Conservation (phyloP, 768 basidiomycete genomes). For the Macrocybe gigantea region DNA sequence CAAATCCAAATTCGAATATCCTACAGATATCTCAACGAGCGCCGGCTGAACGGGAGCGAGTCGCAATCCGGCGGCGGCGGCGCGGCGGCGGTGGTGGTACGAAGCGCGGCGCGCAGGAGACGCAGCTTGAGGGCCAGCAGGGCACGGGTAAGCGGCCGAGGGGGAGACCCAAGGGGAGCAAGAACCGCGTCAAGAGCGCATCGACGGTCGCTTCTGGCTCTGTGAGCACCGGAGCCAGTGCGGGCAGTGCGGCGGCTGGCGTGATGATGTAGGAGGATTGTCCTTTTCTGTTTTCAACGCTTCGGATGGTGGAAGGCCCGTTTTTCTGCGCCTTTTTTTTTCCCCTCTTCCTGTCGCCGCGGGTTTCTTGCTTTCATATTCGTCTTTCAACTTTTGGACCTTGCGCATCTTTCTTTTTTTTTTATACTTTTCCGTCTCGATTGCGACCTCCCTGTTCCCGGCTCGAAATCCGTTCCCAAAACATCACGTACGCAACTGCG, state of each 20-base stretch:
- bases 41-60: conserved; percentile 48
- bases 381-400: too few relatives aligned
- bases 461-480: background rate
- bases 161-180: conserved; percentile 68
- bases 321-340: too few relatives aligned
- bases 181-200: conserved; percentile 34
- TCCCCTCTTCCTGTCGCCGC: too few relatives aligned
- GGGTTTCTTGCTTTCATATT: too few relatives aligned
- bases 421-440: too few relatives aligned
- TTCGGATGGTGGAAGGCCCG: background rate
- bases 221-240: background rate
- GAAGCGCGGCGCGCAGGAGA: conserved; percentile 21
- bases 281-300: background rate
- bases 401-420: too few relatives aligned
- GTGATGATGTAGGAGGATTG: conserved; percentile 1
- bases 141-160: conserved; percentile 45
- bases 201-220: background rate
- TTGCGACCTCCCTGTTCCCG: background rate
- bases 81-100: conserved; percentile 10
- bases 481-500: background rate
- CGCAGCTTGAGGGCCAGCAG: conserved; percentile 15
- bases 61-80: conserved; percentile 11
- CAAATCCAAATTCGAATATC: background rate
- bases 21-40: conserved; percentile 56
- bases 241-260: conserved; percentile 1